Evolutionary conservation across 75 land plant species (phyloP), one percentile per base, ranked within the genome.

Genomic region (Pseudotsuga menziesii): DNA sequence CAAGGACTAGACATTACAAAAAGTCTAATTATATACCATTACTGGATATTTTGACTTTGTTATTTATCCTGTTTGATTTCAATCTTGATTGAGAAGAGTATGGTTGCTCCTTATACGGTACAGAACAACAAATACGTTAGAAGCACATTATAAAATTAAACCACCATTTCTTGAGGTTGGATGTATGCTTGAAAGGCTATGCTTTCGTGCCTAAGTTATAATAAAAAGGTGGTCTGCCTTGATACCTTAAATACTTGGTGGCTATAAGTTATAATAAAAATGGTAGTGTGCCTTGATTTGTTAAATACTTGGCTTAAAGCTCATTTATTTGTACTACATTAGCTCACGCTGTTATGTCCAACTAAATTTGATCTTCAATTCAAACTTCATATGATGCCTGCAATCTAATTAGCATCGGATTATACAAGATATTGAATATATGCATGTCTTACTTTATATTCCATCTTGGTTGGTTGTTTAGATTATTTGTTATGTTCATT

Each of bases 401-500:
- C 54, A 48, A 48, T 48, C 54, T 48, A 48, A 48, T 48, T 9
- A 48, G 54, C 54, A 48, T 48, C 2, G 54, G 54, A 48, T 48
- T 9, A 48, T 48, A 9, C 12, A 48, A 48, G 9, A 48, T 48
- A 48, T 48, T 9, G 54, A 48, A 48, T 9, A 48, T 48, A 48
- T 48, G 54, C 26, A 48, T 26, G 20, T 22, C 11, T 56, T 19
- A 23, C 20, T 74, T 22, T 76, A 25, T 25, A 61, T 29, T 16
- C 32, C 39, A n/a, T 52, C 44, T 76, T 27, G 54, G 36, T 56
- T 48, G 23, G 9, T 76, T 44, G 26, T 22, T 74, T 11, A 32
- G 76, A 36, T 74, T 61, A 4, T 74, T 26, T 55, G 19, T 58
- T n/a, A 58, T 41, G 26, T 62, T 13, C 23, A 60, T 77, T 59